phyloP scores from a whole-genome alignment of 2,329 filamentous ascomycete species.

The Botrytis deweyae region DNA sequence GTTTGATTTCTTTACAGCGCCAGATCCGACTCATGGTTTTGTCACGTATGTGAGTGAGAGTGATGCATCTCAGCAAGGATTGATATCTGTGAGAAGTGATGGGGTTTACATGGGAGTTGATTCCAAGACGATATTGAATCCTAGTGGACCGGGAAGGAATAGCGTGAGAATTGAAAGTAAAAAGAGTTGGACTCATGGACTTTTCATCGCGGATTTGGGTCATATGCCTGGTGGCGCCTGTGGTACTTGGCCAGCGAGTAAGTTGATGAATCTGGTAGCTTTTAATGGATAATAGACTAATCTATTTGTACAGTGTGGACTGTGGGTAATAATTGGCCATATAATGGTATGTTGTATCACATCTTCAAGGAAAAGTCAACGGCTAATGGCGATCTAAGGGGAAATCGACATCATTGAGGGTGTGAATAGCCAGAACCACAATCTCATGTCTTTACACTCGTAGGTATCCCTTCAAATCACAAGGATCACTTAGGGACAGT shows the following conservation, averaged over 20 bases:
- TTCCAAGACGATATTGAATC: conserved; percentile 51
- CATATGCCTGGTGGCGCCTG: conserved; percentile 67
- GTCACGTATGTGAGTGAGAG: conserved; percentile 29
- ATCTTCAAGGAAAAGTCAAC: accelerated
- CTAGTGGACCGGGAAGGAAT: conserved; percentile 38
- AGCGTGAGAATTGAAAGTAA: conserved; percentile 67
- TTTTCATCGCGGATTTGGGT: conserved; percentile 67
- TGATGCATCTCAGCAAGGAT: conserved; percentile 10
- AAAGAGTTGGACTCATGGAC: conserved; percentile 59
- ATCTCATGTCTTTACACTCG: conserved; percentile 19
- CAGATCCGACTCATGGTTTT: conserved; percentile 19
- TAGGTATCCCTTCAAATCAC: background rate
- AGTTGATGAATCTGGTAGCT: conserved; percentile 64
- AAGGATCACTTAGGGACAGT: accelerated
- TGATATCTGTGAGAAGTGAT: conserved; percentile 37
- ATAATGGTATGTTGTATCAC: background rate
- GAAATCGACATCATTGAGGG: conserved; percentile 20
- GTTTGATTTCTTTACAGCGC: conserved; percentile 9
- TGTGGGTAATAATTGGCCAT: conserved; percentile 23
- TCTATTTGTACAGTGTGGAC: conserved; percentile 3
- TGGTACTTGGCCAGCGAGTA: conserved; percentile 65
- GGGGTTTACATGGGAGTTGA: conserved; percentile 69
- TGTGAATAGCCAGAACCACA: background rate
- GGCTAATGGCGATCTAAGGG: background rate
- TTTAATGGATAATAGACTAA: background rate